phyloP scores from a whole-genome alignment of 768 basidiomycete genomes.

The Lactarius pseudohatsudake region DNA sequence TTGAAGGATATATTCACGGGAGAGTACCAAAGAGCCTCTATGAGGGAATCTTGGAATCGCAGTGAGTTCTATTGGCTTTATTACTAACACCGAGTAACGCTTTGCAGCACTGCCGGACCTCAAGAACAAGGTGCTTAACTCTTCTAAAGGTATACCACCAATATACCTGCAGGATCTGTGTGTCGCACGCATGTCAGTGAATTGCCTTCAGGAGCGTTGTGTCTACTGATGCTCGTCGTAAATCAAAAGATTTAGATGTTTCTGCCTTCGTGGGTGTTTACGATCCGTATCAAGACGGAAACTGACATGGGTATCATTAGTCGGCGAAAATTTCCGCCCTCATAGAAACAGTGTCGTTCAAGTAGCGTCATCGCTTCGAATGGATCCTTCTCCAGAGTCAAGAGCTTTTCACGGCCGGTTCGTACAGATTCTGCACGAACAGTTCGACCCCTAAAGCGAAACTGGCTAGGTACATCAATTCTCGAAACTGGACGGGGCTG shows the following conservation, averaged over 20 bases:
- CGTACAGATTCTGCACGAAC: neutral
- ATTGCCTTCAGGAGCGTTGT: neutral
- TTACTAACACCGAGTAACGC: neutral
- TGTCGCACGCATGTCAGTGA: conserved; percentile 17
- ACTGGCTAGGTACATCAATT: conserved; percentile 2
- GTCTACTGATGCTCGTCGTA: neutral
- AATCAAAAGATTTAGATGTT: conserved; percentile 19
- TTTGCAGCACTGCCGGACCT: neutral
- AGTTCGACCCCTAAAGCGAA: neutral
- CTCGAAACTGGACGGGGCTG: neutral
- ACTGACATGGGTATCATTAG: neutral
- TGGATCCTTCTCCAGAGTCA: neutral
- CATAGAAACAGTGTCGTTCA: conserved; percentile 10
- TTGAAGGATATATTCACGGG: conserved; percentile 17
- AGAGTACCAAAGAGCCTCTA: conserved; percentile 9
- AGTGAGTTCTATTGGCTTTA: neutral
- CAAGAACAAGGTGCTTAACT: conserved; percentile 1
- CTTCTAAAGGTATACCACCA: conserved; percentile 1
- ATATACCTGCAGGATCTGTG: conserved; percentile 15
- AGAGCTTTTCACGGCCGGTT: conserved; percentile 9
- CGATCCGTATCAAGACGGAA: neutral
- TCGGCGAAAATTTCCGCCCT: conserved; percentile 12
- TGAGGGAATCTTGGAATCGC: neutral
- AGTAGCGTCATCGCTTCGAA: neutral
- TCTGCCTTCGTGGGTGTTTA: conserved; percentile 17